A percentile compares a stretch with the other conserved stretches of the same genome.
These are phyloP conservation scores for Agmasoma carcini DNA, from an alignment of 371 early-diverging fungal genomes.

Conservation along the genomic window DNA sequence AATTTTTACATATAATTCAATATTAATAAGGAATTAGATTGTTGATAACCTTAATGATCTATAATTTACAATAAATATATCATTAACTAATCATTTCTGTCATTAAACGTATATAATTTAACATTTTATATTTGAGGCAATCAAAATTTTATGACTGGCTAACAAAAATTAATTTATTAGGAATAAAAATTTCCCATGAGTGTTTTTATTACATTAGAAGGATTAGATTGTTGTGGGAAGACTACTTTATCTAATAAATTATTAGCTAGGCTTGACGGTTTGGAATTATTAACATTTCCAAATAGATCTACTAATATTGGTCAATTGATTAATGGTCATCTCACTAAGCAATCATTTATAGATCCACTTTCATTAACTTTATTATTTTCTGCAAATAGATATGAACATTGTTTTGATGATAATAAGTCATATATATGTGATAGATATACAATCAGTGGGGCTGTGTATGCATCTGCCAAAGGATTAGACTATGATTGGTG, in stretches of 20 bases:
- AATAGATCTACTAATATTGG: conserved; percentile 80
- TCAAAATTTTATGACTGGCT: no score
- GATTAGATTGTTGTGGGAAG: conserved; percentile 84
- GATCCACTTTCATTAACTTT: conserved; percentile 72
- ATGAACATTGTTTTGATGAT: conserved; percentile 56
- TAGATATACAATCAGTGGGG: conserved; percentile 88
- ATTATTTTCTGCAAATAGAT: conserved; percentile 87
- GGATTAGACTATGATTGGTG: conserved; percentile 74
- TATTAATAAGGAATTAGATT: no score
- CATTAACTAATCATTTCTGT: no score
- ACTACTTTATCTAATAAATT: conserved; percentile 67
- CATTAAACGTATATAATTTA: no score
- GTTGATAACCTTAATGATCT: no score
- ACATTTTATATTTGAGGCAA: no score
- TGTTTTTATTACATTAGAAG: conserved; percentile 60
- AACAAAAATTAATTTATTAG: no score
- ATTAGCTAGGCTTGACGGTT: conserved; percentile 57
- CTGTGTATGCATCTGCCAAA: conserved; percentile 63
- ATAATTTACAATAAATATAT: no score
- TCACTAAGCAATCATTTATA: no score
- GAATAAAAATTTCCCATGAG: no score
- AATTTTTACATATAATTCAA: no score
- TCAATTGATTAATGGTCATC: no score
- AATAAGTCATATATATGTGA: conserved; percentile 60
- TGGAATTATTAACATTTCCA: conserved; percentile 55